These are phyloP conservation scores for Euphorbia lathyris DNA, from an alignment of 345 rosid species.

Conservation along the genomic window DNA sequence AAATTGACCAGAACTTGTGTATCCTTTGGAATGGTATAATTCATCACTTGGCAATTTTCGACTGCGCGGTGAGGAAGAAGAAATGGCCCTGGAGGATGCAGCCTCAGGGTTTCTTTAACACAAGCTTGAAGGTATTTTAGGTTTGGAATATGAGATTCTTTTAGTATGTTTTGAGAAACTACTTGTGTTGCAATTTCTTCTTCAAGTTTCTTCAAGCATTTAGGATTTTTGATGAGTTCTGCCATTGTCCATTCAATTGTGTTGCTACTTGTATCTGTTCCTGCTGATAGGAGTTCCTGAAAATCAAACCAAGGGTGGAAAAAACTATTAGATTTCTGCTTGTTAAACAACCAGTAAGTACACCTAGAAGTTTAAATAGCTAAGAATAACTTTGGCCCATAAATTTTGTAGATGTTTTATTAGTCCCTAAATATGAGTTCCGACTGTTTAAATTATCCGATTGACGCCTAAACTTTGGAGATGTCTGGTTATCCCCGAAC, in stretches of 20 bases:
- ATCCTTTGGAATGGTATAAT: constrained; percentile 23
- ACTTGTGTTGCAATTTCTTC: constrained; percentile 14
- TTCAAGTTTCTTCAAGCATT: constrained; percentile 11
- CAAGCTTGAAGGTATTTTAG: constrained; percentile 25
- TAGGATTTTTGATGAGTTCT: constrained; percentile 21
- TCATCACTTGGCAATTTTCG: constrained; percentile 17
- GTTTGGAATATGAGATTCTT: constrained; percentile 17
- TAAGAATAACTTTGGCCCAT: too few relatives aligned
- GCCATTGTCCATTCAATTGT: constrained; percentile 31
- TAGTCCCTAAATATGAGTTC: too few relatives aligned
- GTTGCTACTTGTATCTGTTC: constrained; percentile 25
- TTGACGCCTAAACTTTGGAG: too few relatives aligned
- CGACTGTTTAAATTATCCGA: too few relatives aligned
- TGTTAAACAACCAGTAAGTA: too few relatives aligned
- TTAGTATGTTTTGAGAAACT: neutral
- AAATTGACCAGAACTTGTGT: constrained; percentile 20
- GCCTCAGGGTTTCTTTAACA: constrained; percentile 24
- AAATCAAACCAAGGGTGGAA: neutral
- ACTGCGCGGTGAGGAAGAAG: constrained; percentile 28
- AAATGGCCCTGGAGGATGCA: constrained; percentile 30
- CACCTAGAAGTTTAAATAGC: too few relatives aligned
- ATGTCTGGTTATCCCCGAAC: too few relatives aligned
- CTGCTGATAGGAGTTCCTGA: constrained; percentile 26
- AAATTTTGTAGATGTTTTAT: too few relatives aligned
- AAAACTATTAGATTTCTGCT: too few relatives aligned